These are phyloP conservation scores for Saccharomyces uvarum DNA, from an alignment of 1,139 yeast genomes.

Conservation along the genomic window DNA sequence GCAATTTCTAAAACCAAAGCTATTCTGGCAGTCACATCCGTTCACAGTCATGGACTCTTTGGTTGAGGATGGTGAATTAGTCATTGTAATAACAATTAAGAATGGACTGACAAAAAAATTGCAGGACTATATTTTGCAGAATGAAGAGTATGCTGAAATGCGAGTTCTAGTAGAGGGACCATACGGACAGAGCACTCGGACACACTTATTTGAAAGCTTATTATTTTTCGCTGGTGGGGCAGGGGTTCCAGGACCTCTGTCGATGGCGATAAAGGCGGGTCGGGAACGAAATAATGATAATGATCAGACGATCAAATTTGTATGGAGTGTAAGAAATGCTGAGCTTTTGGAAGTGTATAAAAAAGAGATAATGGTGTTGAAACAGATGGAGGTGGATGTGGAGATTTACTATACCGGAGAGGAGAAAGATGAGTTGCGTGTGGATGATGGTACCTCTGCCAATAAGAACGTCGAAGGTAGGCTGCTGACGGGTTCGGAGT, in stretches of 20 bases:
- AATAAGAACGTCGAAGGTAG: background rate
- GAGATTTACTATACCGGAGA: background rate
- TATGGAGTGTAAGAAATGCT: conserved; percentile 1
- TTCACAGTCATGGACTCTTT: conserved; percentile 45
- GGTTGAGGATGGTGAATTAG: conserved; percentile 29
- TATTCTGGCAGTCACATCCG: conserved; percentile 71
- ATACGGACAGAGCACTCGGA: conserved; percentile 37
- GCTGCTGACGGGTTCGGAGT: background rate
- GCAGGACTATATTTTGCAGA: conserved; percentile 23
- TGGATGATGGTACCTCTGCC: background rate
- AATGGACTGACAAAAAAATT: conserved; percentile 38
- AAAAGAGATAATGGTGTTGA: background rate
- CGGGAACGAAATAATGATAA: background rate
- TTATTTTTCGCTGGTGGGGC: conserved; percentile 63
- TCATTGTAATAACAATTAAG: conserved; percentile 42
- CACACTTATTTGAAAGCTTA: conserved; percentile 42
- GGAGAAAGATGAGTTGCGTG: background rate
- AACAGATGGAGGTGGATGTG: background rate
- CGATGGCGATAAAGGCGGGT: conserved; percentile 23
- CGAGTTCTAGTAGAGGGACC: conserved; percentile 55
- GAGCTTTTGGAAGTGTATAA: conserved; percentile 2
- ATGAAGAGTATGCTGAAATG: conserved; percentile 21
- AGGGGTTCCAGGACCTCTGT: conserved; percentile 57
- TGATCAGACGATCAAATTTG: background rate
- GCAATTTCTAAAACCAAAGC: conserved; percentile 25